These are phyloP conservation scores for Apiotrichum veenhuisii DNA, from an alignment of 1,284 basidiomycete genomes.

Conservation along the genomic window DNA sequence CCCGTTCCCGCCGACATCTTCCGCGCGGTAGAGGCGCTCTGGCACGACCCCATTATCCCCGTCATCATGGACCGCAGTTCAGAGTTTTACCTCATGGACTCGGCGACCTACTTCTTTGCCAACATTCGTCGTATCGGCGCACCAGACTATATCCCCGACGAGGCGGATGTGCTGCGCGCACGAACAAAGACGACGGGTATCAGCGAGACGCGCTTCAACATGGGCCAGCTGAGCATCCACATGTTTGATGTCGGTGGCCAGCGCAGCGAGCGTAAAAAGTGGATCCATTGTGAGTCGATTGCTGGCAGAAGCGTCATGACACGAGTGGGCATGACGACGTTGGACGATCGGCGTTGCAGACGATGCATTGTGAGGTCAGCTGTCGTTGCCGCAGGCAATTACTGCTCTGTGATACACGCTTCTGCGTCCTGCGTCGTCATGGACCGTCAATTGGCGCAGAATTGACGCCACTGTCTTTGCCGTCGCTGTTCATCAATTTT, in stretches of 20 bases:
- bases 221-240: constrained; percentile 55
- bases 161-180: constrained; percentile 83
- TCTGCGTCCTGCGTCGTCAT: too few relatives aligned
- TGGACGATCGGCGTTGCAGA: too few relatives aligned
- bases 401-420: too few relatives aligned
- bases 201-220: constrained; percentile 70
- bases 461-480: not conserved
- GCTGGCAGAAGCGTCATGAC: not conserved
- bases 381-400: too few relatives aligned
- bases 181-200: constrained; percentile 91
- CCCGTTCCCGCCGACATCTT: constrained; percentile 58
- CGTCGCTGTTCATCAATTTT: not conserved
- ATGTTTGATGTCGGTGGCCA: constrained; percentile 95
- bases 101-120: constrained; percentile 86
- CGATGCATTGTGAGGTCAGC: too few relatives aligned
- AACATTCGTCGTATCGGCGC: constrained; percentile 77
- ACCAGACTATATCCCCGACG: constrained; percentile 76
- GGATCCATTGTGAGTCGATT: constrained; percentile 75
- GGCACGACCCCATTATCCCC: constrained; percentile 86
- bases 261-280: constrained; percentile 88
- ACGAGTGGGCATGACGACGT: too few relatives aligned
- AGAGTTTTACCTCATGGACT: constrained; percentile 97
- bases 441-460: not conserved
- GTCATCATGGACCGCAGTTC: constrained; percentile 78
- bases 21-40: constrained; percentile 72